A percentile compares a stretch with the other conserved stretches of the same genome.
Evolutionary conservation across 2,329 filamentous ascomycete genomes (phyloP).

Genomic region (Talaromyces sp.): DNA sequence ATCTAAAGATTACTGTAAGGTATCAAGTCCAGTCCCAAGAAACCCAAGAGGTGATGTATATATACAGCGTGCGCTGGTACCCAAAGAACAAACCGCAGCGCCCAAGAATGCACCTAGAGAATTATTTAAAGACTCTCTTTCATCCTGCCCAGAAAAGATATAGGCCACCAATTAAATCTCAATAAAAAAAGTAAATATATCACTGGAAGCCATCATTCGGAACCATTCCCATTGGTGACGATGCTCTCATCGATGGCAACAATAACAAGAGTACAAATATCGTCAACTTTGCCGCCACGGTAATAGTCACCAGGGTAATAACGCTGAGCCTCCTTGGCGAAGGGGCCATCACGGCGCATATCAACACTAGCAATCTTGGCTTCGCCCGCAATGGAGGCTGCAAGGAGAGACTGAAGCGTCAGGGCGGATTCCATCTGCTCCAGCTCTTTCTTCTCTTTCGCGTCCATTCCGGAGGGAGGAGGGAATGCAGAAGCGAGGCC

Average conservation of each 20-base stretch:
- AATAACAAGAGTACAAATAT: slow-evolving; percentile 85
- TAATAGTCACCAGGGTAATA: slow-evolving; percentile 84
- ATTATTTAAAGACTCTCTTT: not conserved
- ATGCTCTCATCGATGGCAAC: slow-evolving; percentile 67
- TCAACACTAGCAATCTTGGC: slow-evolving; percentile 86
- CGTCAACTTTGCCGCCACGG: slow-evolving; percentile 91
- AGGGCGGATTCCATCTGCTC: slow-evolving; percentile 29
- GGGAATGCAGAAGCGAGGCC: slow-evolving; percentile 38
- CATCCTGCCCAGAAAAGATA: not conserved
- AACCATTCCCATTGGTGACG: not conserved
- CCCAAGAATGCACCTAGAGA: slow-evolving; percentile 11
- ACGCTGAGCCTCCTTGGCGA: slow-evolving; percentile 90
- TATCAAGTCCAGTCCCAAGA: not conserved
- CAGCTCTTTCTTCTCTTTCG: slow-evolving; percentile 1
- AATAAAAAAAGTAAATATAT: not conserved
- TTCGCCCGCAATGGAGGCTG: slow-evolving; percentile 75
- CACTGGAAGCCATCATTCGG: not conserved
- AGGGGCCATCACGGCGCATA: slow-evolving; percentile 81
- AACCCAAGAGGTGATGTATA: not conserved
- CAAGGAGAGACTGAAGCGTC: slow-evolving; percentile 76
- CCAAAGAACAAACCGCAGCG: slow-evolving; percentile 4
- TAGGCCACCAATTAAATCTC: not conserved
- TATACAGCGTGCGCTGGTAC: slow-evolving; percentile 11
- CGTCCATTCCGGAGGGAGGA: slow-evolving; percentile 8
- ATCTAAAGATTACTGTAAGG: not conserved